These are phyloP conservation scores for Metarhizium sp. DNA, from an alignment of 2,329 filamentous ascomycete species.

Conservation along the genomic window DNA sequence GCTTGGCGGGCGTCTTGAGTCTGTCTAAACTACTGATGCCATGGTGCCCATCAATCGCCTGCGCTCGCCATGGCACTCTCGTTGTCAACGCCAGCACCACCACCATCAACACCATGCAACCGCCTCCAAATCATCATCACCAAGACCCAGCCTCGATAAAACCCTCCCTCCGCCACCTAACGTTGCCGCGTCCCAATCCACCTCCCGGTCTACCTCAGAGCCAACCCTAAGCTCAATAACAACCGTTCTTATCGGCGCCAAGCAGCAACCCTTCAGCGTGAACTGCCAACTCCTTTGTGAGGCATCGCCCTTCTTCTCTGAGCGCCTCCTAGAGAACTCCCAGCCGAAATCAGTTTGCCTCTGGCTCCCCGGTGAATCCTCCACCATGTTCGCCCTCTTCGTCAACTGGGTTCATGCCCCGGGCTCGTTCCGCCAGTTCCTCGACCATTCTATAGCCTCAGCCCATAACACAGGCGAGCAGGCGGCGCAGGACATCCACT, in stretches of 20 bases:
- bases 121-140: neutral
- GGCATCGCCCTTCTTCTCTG: constrained; percentile 37
- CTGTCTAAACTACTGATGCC: neutral
- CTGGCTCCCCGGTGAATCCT: constrained; percentile 36
- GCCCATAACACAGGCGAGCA: constrained; percentile 19
- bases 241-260: constrained; percentile 33
- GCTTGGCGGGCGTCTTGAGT: neutral
- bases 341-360: constrained; percentile 21
- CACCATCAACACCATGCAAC: neutral
- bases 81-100: too few relatives aligned
- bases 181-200: constrained; percentile 14
- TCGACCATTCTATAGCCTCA: constrained; percentile 30
- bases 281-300: constrained; percentile 36
- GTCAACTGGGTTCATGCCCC: constrained; percentile 41
- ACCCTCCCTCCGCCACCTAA: constrained; percentile 8
- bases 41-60: constrained; percentile 4
- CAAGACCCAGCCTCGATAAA: constrained; percentile 4
- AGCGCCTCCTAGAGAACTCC: constrained; percentile 29
- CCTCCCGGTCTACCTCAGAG: neutral
- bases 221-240: constrained; percentile 13
- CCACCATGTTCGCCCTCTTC: constrained; percentile 44
- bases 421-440: constrained; percentile 29
- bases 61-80: neutral
- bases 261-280: constrained; percentile 30
- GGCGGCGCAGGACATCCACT: constrained; percentile 36